Evolutionary conservation across 2,329 filamentous ascomycete species (phyloP), one percentile per base, ranked within the genome.

Genomic region (Penicillium sumatraense): DNA sequence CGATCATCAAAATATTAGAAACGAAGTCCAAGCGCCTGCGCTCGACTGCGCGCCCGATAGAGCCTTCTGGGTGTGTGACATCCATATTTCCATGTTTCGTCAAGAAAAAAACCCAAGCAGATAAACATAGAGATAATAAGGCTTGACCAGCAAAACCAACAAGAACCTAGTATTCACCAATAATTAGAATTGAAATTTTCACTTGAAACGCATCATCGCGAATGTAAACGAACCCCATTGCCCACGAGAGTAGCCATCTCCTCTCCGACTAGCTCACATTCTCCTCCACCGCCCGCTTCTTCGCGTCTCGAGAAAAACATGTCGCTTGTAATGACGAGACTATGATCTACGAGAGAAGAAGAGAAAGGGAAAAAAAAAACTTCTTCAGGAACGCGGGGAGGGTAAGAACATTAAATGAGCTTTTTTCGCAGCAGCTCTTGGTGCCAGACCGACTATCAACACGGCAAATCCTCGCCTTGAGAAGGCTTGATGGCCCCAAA

Each of bases 251-350:
- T 68, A 23, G 68, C 62, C 66, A 67, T 66, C 52, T 57, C 47
- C 51, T 59, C 51, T 51, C 67, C 0, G 71, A 78, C 0, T 83
- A 81, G 49, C 70, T 82, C 13, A 75, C 81, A 0, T 80, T 78
- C 38, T 26, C 36, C 36, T 79, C 78, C 11, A 80, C 80, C 0
- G 81, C 78, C 56, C 77, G 75, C 0, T 83, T 45, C 49, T 38
- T 81, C 2, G 80, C 82, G 0, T 83, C 80, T 0, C 84, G 81
- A 0, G 81, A 78, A 70, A 21, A 76, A 83, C 54, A 79, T 75
- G 11, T 38, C 33, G 10, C n/a, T 20, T 23, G 38, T 16, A n/a
- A 13, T 38, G 35, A 6, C n/a, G 6, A 14, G n/a, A 20, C 13
- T 38, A 31, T 31, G 11, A 31, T 13, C 29, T 14, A 9, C 11